Evolutionary conservation across 2,329 filamentous ascomycete species (phyloP), one percentile per base, ranked within the genome.

Genomic region (Colletotrichum sansevieriae): DNA sequence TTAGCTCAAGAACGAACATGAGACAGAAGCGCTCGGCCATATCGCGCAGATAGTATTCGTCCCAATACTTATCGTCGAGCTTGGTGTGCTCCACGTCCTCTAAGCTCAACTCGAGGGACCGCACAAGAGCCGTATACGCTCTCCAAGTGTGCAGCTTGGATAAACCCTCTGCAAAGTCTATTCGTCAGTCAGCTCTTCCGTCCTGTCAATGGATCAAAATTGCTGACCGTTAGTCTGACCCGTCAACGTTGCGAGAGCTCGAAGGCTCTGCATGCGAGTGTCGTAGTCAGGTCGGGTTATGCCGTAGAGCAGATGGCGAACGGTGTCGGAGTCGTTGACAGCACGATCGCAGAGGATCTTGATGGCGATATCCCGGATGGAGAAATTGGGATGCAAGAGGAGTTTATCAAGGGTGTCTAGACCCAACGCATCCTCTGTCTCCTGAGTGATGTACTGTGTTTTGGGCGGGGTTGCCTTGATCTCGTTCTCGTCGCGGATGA

Each of bases 381-480:
- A 87, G 74, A 88, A 90, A 77, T 90, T 95, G 69, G 91, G 91
- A 76, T 92, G 92, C 59, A 86, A 83, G 12, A 92, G 82, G 4
- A 95, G 84, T 71, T 88, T 91, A 59, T 89, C 83, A 10, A 95
- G 82, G 0, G 92, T 94, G 47, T 85, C 83, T 11, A 89, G 75
- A 66, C 89, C 87, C 47, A 94, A 83, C 2, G 91, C 87, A 75
- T 94, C 91, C 75, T 94, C 91, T 2, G 91, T 92, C 25, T 91
- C 89, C 76, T 94, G 90, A 13, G 89, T 92, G 71, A 93, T 92
- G 76, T 92, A 92, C 72, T 91, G 88, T 58, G 91, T 88, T 76
- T 91, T 90, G 41, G 89, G 89, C 68, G 89, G 87, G 43, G 83
- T 76, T 41, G 88, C 86, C 68, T 88, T 88, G 74, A 96, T 87